Evolutionary conservation across 2,329 filamentous ascomycete genomes (phyloP).

Genomic region (Alternaria viburni): DNA sequence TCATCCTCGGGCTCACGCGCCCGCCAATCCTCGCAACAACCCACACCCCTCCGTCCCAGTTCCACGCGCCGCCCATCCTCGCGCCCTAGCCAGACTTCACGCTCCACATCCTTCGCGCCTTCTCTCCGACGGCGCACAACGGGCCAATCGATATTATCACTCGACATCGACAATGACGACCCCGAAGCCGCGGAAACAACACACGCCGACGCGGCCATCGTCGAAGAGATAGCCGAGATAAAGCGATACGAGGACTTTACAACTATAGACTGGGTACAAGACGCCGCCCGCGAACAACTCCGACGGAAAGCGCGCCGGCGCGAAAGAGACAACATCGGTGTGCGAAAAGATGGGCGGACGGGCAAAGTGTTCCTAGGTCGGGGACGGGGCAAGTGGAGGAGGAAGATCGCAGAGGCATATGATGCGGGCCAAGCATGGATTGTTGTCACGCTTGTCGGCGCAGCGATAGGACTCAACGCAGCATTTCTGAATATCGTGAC

Average conservation of each 20-base stretch:
- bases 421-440: conserved; percentile 98
- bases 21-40: conserved; percentile 16
- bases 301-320: conserved; percentile 78
- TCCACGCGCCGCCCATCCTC: conserved; percentile 49
- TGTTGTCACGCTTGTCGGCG: conserved; percentile 89
- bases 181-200: conserved; percentile 58
- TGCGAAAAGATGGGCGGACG: conserved; percentile 59
- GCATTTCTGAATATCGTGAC: conserved; percentile 94
- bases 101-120: conserved; percentile 58
- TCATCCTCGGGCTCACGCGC: conserved; percentile 8
- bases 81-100: conserved; percentile 25
- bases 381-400: conserved; percentile 68
- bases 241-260: conserved; percentile 99
- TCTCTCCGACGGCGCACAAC: conserved; percentile 66
- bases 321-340: conserved; percentile 48
- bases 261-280: conserved; percentile 98
- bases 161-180: conserved; percentile 67
- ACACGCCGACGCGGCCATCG: conserved; percentile 72
- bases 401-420: conserved; percentile 83
- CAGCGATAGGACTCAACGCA: conserved; percentile 91
- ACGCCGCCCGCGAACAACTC: conserved; percentile 88
- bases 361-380: conserved; percentile 66
- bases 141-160: conserved; percentile 67
- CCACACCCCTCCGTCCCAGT: conserved; percentile 51
- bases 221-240: conserved; percentile 96